Base-by-base conservation (phyloP, 371 early-diverging fungal genomes). In the Coemansia sp. region DNA sequence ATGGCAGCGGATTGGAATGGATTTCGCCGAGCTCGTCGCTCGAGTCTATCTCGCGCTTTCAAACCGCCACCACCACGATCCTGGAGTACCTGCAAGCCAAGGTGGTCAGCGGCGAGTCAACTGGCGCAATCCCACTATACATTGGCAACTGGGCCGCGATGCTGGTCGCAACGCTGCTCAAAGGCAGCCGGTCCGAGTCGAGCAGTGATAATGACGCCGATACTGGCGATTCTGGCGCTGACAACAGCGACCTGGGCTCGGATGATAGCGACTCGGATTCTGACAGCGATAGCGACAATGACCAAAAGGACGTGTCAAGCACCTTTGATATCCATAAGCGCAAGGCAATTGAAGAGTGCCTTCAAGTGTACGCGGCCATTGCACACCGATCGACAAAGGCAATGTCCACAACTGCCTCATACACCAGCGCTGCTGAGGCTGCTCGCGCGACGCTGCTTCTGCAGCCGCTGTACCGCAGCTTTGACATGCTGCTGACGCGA, bases 401-500 rank as follows among this genome's bases (percentile, higher is more conserved):
- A 12, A 52, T 75, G 60, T 7, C 48, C 3, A 35, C 52, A 31
- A 51, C 31, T 33, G 52, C 63, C 16, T 31, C 80, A 16, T 48
- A 54, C 26, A 33, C 49, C 7, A 58, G 47, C 31, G 77, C 70
- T 2, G 4, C 59, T 6, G 64, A 79, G 11, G 42, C 84, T 16
- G 69, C 83, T 0, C 85, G 82, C 45, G 64, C 81, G 5, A 77
- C 88, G 5, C 75, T 85, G 0, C 76, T 80, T 2, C 79, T 86
- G 3, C 83, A 84, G 56, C 77, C 87, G 5, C 81, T 94, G 0
- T 87, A 83, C 62, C 80, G 83, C 14, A 85, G 86, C 39, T 90
- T 86, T 68, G 88, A 90, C 39, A 81, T 81, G 56, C 77, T 92
- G 12, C 59, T 94, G 40, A 75, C 82, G 0, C 82, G 87, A 47